Evolutionary conservation across 2,329 filamentous ascomycete species (phyloP), one percentile per base, ranked within the genome.

Genomic region (Pseudogymnoascus sp.): DNA sequence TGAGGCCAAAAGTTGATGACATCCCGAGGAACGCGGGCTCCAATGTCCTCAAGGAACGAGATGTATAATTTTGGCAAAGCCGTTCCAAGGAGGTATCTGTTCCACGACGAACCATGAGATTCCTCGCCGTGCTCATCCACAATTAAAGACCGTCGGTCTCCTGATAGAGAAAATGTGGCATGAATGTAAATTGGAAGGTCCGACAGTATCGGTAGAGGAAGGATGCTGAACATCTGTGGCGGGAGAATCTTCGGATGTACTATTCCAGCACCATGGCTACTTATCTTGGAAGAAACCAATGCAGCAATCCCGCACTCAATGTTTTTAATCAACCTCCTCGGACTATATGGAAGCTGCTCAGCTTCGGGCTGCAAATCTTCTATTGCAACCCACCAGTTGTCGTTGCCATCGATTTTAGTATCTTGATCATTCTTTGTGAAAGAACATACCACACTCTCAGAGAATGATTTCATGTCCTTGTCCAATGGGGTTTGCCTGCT

Each of bases 161-260:
- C 70, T 12, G 69, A 69, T 8, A 73, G 66, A 11, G 60, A 64
- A 49, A 73, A 73, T n/a, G 67, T 71, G 25, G 67, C 70, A 49
- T 72, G 69, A n/a, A 72, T 49, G 22, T 70, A 66, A 2, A 73
- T 65, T 2, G 71, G 71, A 0, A 73, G 65, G 39, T 67, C 49
- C 0, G 69, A 71, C 8, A 8, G 14, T 9, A 67, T 60, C 5
- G 66, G 60, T n/a, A 70, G 38, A 11, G 68, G 69, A 5, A 70
- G 65, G 2, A 63, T 66, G 28, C 61, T 69, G 35, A 67, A 70
- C 7, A 36, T 36, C 35, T 4, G 35, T 36, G 35, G 12, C n/a
- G 35, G 35, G 35, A n/a, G 35, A 36, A 36, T n/a, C n/a, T 36
- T 12, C 35, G 4, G 35, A 36, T n/a, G 35, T 36, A 36, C 35